Conservation (phyloP, 345 rosid species). For the Ceriops tagal region DNA sequence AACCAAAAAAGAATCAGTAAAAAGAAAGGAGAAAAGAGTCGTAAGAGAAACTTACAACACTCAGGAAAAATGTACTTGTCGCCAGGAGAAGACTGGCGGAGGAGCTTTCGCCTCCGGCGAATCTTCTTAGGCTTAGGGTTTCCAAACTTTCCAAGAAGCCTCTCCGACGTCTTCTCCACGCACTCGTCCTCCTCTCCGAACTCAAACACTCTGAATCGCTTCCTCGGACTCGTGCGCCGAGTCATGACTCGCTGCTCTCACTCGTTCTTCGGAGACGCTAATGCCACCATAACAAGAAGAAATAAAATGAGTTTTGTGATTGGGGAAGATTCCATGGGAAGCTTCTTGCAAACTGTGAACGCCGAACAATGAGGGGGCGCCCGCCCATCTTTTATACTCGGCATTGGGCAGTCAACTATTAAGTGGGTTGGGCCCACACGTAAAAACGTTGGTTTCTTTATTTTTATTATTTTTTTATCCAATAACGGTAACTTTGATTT, state of each 20-base stretch:
- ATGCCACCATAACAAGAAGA: no score
- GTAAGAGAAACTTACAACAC: slow-evolving; percentile 3
- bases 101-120: not conserved
- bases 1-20: not conserved
- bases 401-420: no score
- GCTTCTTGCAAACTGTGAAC: no score
- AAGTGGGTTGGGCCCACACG: no score
- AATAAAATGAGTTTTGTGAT: no score
- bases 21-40: not conserved
- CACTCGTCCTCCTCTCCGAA: slow-evolving; percentile 14
- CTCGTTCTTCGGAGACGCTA: not conserved
- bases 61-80: slow-evolving; percentile 7
- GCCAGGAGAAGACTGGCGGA: not conserved
- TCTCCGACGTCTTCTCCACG: slow-evolving; percentile 8
- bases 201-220: slow-evolving; percentile 12
- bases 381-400: no score
- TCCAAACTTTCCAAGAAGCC: not conserved
- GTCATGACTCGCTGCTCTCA: slow-evolving; percentile 6
- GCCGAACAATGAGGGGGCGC: no score
- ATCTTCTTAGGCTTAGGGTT: slow-evolving; percentile 6
- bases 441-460: no score
- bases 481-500: no score
- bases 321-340: no score
- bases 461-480: no score
- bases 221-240: slow-evolving; percentile 7